Evolutionary conservation across 306 rosid species (phyloP).

Genomic region (Luffa aegyptiaca): DNA sequence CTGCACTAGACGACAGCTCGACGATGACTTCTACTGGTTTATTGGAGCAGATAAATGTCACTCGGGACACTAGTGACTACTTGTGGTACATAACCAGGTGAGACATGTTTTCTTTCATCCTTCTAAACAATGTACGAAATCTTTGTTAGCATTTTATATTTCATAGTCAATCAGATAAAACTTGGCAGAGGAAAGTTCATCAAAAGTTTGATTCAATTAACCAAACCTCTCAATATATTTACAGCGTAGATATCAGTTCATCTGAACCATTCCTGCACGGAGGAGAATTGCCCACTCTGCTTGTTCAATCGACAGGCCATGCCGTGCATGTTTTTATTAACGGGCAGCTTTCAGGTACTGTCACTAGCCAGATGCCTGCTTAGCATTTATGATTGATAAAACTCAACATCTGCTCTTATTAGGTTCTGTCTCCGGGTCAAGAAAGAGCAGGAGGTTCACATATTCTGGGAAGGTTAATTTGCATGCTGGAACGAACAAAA

Average conservation of each 20-base stretch:
- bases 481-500: conserved; percentile 68
- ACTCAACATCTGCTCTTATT: conserved; percentile 18
- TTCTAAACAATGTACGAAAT: background rate
- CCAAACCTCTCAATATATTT: conserved; percentile 12
- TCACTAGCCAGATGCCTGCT: background rate
- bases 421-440: conserved; percentile 87
- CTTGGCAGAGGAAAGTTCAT: background rate
- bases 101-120: conserved; percentile 15
- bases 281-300: conserved; percentile 72
- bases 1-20: conserved; percentile 53
- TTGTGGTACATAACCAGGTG: conserved; percentile 92
- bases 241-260: conserved; percentile 62
- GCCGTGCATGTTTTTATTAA: conserved; percentile 85
- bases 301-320: conserved; percentile 88
- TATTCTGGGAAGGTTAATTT: conserved; percentile 71
- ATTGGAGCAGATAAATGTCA: conserved; percentile 87
- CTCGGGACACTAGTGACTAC: conserved; percentile 82
- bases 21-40: conserved; percentile 54
- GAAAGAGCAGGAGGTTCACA: conserved; percentile 74
- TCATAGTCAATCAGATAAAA: background rate
- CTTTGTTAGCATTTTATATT: background rate
- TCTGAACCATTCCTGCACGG: conserved; percentile 70
- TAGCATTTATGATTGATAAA: conserved; percentile 21
- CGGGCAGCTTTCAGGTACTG: conserved; percentile 73
- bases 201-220: background rate